Evolutionary conservation across 1,284 basidiomycete genomes (phyloP).

Genomic region (Ceratobasidium papillatum): DNA sequence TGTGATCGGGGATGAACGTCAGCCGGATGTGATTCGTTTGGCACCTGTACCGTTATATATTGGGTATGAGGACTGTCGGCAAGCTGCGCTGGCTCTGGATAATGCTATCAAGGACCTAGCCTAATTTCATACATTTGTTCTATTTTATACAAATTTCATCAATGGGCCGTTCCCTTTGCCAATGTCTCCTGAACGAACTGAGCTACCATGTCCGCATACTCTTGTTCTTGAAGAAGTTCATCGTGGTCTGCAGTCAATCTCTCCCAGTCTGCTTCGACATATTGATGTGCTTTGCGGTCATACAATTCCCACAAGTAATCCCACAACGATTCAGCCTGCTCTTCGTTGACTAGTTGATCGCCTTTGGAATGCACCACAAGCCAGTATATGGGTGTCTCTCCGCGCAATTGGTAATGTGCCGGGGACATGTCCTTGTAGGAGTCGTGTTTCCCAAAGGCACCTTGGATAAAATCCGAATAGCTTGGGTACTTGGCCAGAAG

Average conservation of each 20-base stretch:
- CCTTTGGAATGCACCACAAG: conserved; percentile 74
- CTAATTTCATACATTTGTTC: background rate
- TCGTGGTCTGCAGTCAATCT: conserved; percentile 65
- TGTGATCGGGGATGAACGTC: conserved; percentile 88
- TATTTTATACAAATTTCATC: background rate
- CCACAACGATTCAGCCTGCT: conserved; percentile 68
- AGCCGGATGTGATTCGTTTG: conserved; percentile 89
- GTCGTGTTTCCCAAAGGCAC: conserved; percentile 61
- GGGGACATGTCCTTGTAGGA: conserved; percentile 64
- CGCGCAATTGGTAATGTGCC: conserved; percentile 50
- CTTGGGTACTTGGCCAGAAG: conserved; percentile 67
- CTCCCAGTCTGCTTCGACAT: conserved; percentile 58
- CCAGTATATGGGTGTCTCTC: conserved; percentile 61
- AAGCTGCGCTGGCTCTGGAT: conserved; percentile 70
- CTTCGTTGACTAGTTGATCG: conserved; percentile 71
- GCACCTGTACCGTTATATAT: conserved; percentile 88
- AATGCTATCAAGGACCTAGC: conserved; percentile 48
- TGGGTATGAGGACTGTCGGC: conserved; percentile 77
- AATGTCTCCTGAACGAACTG: conserved; percentile 46
- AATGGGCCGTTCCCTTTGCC: conserved; percentile 14
- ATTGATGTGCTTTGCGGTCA: conserved; percentile 43
- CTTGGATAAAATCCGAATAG: conserved; percentile 69
- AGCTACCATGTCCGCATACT: conserved; percentile 36
- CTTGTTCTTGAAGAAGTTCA: conserved; percentile 56
- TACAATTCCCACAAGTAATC: conserved; percentile 59